Evolutionary conservation across 306 rosid genomes (phyloP).

Genomic region (Quercus bicolor): DNA sequence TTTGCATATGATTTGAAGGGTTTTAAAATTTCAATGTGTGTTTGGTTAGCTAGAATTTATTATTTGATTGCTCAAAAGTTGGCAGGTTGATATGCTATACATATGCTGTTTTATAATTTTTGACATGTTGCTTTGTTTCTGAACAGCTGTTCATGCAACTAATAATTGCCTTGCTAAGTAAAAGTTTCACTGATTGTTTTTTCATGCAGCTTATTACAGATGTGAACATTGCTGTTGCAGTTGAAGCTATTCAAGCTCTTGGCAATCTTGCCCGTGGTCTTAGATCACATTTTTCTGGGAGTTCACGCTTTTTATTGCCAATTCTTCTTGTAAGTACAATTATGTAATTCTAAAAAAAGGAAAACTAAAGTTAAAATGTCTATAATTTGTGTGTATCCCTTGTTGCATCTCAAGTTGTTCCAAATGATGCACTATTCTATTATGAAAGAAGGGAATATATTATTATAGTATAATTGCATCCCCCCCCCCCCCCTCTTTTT

Average conservation of each 20-base stretch:
- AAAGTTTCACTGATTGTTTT: conserved; percentile 18
- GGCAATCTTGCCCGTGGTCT: conserved; percentile 95
- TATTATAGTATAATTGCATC: background rate
- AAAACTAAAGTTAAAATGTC: background rate
- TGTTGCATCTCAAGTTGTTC: background rate
- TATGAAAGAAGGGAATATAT: background rate
- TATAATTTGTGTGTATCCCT: background rate
- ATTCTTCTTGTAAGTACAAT: conserved; percentile 78
- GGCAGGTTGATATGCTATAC: background rate
- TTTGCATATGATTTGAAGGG: no score
- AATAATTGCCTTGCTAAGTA: background rate
- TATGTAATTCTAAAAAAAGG: background rate
- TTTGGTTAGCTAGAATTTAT: no score
- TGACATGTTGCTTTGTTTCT: background rate
- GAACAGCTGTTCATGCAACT: conserved; percentile 1
- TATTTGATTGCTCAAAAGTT: background rate
- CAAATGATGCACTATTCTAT: background rate
- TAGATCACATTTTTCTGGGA: conserved; percentile 83
- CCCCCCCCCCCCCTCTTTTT: no score
- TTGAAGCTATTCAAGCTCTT: conserved; percentile 97
- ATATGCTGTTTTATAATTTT: background rate
- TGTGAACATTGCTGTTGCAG: conserved; percentile 99
- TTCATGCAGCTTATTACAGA: conserved; percentile 87
- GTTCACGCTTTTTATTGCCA: conserved; percentile 94
- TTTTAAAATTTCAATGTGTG: no score